Base-by-base conservation (phyloP, 23 red algal genomes). In the Rhodosorus marinus region DNA sequence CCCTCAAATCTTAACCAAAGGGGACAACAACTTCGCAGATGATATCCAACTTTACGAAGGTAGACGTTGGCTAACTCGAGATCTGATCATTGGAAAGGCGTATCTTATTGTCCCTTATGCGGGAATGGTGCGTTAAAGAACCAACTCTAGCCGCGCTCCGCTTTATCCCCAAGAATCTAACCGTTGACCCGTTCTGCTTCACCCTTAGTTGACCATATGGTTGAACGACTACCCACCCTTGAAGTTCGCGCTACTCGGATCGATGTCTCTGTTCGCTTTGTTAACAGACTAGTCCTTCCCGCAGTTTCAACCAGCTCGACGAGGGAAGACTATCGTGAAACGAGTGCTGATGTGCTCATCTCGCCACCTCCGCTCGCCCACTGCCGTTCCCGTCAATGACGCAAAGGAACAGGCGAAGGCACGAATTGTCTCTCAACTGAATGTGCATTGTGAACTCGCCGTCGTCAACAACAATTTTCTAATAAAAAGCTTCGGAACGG, bases 21-120 rank as follows among this genome's bases (percentile, higher is more conserved):
- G 90, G 23, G 90, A 98, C 43, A 98, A 98, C 47, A 98, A 98
- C 72, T 61, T 98, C 40, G 68, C 67, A 2, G 90, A 98, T 50
- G 90, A 98, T 38, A 57, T 74, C 22, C 66, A 74, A 24, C 71
- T 98, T 29, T 98, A 98, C 59, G 69, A 67, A 26, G 62, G 57
- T 20, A 67, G 74, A 26, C 71, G 71, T 36, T 85, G 73, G 67
- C 71, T 98, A 7, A 45, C 31, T 49, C 65, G 90, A 20, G 54
- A 70, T 6, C 71, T 79, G 54, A 73, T 98, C 8, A 62, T 78
- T 9, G 90, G 90, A 8, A 41, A 71, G 33, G 69, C 78, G 1
- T 60, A 80, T 47, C 66, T 70, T 31, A 81, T 80, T 41, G 52
- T 98, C 22, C 90, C 79, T 9, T 70, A 70, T 29, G 70, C 71